These are phyloP conservation scores for Tylopilus cervinicoccineus DNA, from an alignment of 768 basidiomycete species.

Conservation along the genomic window DNA sequence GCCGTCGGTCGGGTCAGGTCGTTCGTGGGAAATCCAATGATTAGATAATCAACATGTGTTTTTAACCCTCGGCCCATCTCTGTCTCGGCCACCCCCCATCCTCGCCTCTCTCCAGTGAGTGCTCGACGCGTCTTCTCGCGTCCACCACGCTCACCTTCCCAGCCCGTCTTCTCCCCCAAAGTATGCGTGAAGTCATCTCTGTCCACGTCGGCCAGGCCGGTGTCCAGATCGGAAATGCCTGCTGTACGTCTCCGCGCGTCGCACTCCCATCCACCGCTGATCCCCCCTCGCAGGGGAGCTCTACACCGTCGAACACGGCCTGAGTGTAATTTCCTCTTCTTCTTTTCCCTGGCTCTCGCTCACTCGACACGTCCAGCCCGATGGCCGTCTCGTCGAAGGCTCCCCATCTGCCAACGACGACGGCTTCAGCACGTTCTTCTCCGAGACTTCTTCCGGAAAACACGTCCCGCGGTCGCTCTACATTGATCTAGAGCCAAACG, in stretches of 20 bases:
- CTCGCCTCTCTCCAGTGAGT: constrained; percentile 30
- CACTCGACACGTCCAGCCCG: constrained; percentile 59
- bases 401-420: constrained; percentile 73
- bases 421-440: constrained; percentile 99
- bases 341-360: constrained; percentile 8
- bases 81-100: constrained; percentile 26
- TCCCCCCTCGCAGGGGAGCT: constrained; percentile 73
- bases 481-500: constrained; percentile 95
- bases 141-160: constrained; percentile 4
- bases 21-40: constrained; percentile 21
- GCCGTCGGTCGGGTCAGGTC: constrained; percentile 1
- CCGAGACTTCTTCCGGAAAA: constrained; percentile 94
- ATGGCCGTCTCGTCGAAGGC: constrained; percentile 83
- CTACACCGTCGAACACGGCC: constrained; percentile 97
- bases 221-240: constrained; percentile 97
- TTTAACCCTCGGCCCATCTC: constrained; percentile 37
- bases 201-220: constrained; percentile 99
- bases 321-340: constrained; percentile 58
- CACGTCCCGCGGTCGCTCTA: constrained; percentile 97
- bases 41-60: constrained; percentile 35
- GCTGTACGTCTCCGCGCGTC: constrained; percentile 65
- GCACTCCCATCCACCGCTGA: constrained; percentile 10
- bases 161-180: constrained; percentile 21
- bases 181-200: constrained; percentile 96
- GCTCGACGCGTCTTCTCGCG: constrained; percentile 29